Percentiles rank a stretch among this genome's conserved stretches.
Evolutionary conservation across 495 filamentous ascomycete species (phyloP).

Genomic region (Podospora conica): DNA sequence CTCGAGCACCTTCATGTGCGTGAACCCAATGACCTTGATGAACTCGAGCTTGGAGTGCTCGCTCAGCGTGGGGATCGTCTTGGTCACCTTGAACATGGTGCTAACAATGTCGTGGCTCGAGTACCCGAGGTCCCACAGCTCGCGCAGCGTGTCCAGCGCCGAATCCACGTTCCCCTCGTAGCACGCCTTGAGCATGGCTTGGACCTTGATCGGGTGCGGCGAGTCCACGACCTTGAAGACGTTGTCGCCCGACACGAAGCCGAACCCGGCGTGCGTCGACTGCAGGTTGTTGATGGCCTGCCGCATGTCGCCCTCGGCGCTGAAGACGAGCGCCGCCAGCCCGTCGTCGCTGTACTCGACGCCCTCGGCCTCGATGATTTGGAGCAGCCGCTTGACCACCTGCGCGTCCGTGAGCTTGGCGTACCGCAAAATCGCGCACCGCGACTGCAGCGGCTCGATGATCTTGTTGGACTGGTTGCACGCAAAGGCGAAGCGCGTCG

Average conservation of each 20-base stretch:
- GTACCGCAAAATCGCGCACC: conserved; percentile 95
- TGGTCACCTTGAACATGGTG: conserved; percentile 98
- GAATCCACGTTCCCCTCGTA: conserved; percentile 84
- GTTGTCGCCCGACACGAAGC: conserved; percentile 94
- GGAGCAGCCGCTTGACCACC: conserved; percentile 79
- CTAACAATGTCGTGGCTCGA: conserved; percentile 95
- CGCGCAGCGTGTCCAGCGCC: conserved; percentile 79
- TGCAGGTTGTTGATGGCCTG: conserved; percentile 99
- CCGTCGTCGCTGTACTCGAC: conserved; percentile 90
- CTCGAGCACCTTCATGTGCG: conserved; percentile 97
- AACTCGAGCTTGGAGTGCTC: conserved; percentile 95
- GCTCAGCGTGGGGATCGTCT: conserved; percentile 80
- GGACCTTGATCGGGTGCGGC: conserved; percentile 95
- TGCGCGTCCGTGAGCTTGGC: conserved; percentile 87
- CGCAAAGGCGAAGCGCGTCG: conserved; percentile 95
- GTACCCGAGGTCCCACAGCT: conserved; percentile 92
- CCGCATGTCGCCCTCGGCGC: conserved; percentile 96
- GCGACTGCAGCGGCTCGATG: conserved; percentile 94
- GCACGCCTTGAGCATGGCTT: conserved; percentile 96
- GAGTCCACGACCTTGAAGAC: conserved; percentile 97
- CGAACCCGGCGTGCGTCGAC: conserved; percentile 90
- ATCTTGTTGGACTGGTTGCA: conserved; percentile 99
- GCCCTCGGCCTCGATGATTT: conserved; percentile 85
- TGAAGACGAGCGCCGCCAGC: conserved; percentile 90
- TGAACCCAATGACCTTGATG: conserved; percentile 97